Evolutionary conservation across 768 basidiomycete genomes (phyloP).

Genomic region (Artomyces pyxidatus): DNA sequence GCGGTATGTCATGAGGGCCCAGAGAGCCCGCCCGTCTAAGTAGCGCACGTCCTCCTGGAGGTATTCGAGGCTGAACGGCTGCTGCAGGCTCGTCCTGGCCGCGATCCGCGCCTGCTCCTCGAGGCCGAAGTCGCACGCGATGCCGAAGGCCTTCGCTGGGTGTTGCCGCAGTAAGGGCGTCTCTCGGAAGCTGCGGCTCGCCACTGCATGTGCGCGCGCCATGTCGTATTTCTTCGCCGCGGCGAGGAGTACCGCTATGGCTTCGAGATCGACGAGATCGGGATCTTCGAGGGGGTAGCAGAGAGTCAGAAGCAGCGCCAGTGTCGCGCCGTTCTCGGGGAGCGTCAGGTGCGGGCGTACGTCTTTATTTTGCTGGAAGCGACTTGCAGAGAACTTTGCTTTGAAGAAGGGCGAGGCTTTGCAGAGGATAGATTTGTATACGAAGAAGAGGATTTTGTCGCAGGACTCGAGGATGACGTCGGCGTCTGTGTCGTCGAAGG

Average conservation of each 20-base stretch:
- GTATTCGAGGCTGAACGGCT: neutral
- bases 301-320: neutral
- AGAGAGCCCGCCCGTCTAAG: neutral
- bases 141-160: neutral
- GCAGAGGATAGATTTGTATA: slow-evolving; percentile 10
- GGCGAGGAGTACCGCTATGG: neutral
- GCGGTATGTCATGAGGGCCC: neutral
- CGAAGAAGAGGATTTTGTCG: slow-evolving; percentile 11
- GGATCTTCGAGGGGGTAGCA: neutral
- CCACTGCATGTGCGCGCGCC: neutral
- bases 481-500: slow-evolving; percentile 9
- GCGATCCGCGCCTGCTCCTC: neutral
- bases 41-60: neutral
- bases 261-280: neutral
- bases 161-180: neutral
- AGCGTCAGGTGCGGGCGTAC: neutral
- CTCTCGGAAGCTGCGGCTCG: neutral
- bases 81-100: neutral
- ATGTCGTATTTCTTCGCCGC: neutral
- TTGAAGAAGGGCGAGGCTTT: slow-evolving; percentile 11
- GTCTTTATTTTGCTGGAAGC: neutral
- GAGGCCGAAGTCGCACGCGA: neutral
- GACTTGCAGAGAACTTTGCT: neutral
- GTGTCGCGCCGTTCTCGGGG: neutral
- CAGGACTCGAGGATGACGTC: slow-evolving; percentile 13